Evolutionary conservation across 108 stramenopile species (phyloP).

Genomic region (Pseudonitzschia multiseries): DNA sequence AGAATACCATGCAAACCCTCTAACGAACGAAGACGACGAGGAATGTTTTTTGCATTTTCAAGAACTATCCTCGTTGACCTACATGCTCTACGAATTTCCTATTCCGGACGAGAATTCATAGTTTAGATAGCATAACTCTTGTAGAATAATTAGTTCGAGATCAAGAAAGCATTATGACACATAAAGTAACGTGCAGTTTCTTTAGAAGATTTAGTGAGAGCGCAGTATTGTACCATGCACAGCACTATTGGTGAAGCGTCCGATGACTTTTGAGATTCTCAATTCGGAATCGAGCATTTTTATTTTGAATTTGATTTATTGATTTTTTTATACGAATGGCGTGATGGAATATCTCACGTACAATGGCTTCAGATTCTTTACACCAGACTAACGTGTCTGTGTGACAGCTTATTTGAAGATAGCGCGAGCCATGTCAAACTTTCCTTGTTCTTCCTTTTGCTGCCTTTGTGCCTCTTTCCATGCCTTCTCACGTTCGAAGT

Average conservation of each 20-base stretch:
- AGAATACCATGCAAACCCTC: slow-evolving; percentile 56
- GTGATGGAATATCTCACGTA: too few species aligned
- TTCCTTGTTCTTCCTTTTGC: slow-evolving; percentile 18
- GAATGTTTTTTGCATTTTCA: slow-evolving; percentile 82
- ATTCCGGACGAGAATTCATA: neutral
- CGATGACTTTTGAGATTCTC: too few species aligned
- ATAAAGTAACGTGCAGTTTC: too few species aligned
- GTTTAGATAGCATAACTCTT: neutral
- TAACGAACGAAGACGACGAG: slow-evolving; percentile 67
- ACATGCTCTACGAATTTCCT: slow-evolving; percentile 75
- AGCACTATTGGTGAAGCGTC: too few species aligned
- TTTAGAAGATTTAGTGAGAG: too few species aligned
- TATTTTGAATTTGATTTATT: too few species aligned
- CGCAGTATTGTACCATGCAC: too few species aligned
- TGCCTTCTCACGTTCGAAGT: slow-evolving; percentile 27
- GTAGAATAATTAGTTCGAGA: neutral
- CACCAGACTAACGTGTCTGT: neutral
- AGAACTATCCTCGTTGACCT: slow-evolving; percentile 64
- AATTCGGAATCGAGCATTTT: too few species aligned
- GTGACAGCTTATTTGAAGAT: neutral
- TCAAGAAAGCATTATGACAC: too few species aligned
- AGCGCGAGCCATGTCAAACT: slow-evolving; percentile 27
- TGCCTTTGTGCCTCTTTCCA: slow-evolving; percentile 27
- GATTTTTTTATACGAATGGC: too few species aligned
- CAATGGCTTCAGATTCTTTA: too few species aligned